Conservation (phyloP, 345 rosid genomes). For the Salix koriyanagi region DNA sequence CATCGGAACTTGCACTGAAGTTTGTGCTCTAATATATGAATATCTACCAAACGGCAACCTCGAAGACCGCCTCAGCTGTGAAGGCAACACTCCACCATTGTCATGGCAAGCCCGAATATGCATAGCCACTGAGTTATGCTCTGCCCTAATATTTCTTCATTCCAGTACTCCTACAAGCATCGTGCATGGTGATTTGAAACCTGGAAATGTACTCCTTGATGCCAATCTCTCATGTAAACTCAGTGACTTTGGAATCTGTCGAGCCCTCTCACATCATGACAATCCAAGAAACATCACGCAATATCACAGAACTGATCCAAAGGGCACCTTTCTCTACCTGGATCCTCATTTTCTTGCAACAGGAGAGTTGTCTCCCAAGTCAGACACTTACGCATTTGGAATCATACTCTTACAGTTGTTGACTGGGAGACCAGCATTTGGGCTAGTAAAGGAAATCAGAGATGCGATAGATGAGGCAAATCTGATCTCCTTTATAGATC, state of each 20-base stretch:
- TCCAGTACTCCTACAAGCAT: conserved; percentile 70
- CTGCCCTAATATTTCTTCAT: conserved; percentile 79
- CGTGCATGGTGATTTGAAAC: conserved; percentile 86
- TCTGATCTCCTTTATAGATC: conserved; percentile 61
- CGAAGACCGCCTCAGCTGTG: conserved; percentile 80
- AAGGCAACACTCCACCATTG: conserved; percentile 66
- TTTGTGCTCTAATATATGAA: conserved; percentile 77
- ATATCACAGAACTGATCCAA: conserved; percentile 48
- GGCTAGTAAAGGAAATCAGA: conserved; percentile 64
- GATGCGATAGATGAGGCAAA: conserved; percentile 53
- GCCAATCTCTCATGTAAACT: conserved; percentile 67
- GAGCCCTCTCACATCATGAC: conserved; percentile 23
- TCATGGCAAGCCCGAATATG: conserved; percentile 86
- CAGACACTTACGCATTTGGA: conserved; percentile 86
- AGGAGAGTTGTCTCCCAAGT: conserved; percentile 75
- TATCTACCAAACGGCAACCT: conserved; percentile 85
- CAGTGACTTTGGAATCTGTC: conserved; percentile 77
- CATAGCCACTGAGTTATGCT: conserved; percentile 74
- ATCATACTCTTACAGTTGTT: conserved; percentile 61
- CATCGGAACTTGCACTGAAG: conserved; percentile 85
- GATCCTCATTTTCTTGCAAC: conserved; percentile 69
- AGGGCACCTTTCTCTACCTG: conserved; percentile 65
- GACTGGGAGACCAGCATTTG: conserved; percentile 65
- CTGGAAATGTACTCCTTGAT: conserved; percentile 78
- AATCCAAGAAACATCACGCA: conserved; percentile 31